Percentiles rank a stretch among this genome's conserved stretches.
Evolutionary conservation across 2,329 filamentous ascomycete species (phyloP).

Genomic region (Ophiostoma novo-ulmi): DNA sequence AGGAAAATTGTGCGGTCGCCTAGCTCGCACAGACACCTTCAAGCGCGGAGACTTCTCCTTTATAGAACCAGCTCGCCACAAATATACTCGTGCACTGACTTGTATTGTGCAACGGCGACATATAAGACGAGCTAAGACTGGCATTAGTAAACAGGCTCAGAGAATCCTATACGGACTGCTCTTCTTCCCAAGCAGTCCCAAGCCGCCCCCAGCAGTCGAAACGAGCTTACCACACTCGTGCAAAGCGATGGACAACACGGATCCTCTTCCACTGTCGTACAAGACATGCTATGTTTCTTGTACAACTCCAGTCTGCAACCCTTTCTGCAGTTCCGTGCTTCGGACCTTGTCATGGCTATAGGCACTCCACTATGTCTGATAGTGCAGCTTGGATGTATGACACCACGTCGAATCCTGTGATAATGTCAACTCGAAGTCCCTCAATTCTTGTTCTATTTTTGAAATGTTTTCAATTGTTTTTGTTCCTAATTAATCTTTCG

Average conservation of each 20-base stretch:
- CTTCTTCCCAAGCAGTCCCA: not conserved
- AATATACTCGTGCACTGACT: not conserved
- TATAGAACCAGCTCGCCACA: not conserved
- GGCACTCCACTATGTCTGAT: not conserved
- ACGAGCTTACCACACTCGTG: not conserved
- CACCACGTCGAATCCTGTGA: not conserved
- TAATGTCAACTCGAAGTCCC: not conserved
- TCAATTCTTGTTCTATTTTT: not conserved
- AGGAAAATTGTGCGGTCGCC: not conserved
- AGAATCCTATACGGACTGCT: not conserved
- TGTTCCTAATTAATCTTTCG: no score
- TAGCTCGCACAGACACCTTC: not conserved
- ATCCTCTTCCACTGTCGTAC: conserved; percentile 17
- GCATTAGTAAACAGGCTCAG: not conserved
- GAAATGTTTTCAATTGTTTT: not conserved
- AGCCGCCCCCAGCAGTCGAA: not conserved
- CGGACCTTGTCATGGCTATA: not conserved
- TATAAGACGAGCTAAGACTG: not conserved
- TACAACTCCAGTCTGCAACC: not conserved
- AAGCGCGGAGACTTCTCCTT: not conserved
- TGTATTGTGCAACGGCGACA: not conserved
- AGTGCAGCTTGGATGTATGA: not conserved
- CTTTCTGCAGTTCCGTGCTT: not conserved
- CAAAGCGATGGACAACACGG: conserved; percentile 8
- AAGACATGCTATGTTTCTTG: not conserved